Evolutionary conservation across 306 rosid genomes (phyloP).

Genomic region (Cotoneaster glaucophyllus): DNA sequence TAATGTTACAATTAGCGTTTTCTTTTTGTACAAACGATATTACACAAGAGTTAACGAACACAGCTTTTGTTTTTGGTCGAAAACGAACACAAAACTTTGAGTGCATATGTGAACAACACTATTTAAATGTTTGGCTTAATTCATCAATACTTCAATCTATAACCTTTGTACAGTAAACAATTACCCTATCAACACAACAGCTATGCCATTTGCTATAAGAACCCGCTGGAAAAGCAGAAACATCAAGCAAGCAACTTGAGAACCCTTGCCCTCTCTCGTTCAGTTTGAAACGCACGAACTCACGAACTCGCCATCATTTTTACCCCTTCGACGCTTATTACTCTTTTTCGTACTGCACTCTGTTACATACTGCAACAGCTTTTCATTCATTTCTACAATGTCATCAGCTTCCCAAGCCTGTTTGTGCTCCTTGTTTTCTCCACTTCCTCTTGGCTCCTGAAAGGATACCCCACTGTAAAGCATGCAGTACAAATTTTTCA

Average conservation of each 20-base stretch:
- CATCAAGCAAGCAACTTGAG: conserved; percentile 56
- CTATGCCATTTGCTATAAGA: conserved; percentile 56
- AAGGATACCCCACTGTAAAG: conserved; percentile 32
- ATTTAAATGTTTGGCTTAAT: not conserved
- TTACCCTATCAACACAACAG: conserved; percentile 46
- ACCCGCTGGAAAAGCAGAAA: conserved; percentile 50
- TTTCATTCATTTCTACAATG: conserved; percentile 36
- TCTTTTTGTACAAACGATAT: too few relatives aligned
- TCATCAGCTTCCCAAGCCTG: conserved; percentile 44
- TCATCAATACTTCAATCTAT: not conserved
- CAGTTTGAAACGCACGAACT: conserved; percentile 29
- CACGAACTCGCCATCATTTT: conserved; percentile 11
- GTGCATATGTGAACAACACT: too few relatives aligned
- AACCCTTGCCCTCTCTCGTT: conserved; percentile 62
- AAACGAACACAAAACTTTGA: too few relatives aligned
- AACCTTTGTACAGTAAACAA: conserved; percentile 24
- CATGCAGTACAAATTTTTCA: conserved; percentile 39
- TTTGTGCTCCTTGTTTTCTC: not conserved
- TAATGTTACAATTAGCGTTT: too few relatives aligned
- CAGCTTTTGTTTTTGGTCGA: too few relatives aligned
- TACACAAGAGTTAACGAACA: too few relatives aligned
- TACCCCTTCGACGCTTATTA: not conserved
- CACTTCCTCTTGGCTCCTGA: conserved; percentile 11
- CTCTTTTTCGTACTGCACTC: conserved; percentile 9
- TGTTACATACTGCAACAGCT: conserved; percentile 26